Percentiles rank a stretch among this genome's conserved stretches.
These are phyloP conservation scores for Brassica hybrid DNA, from an alignment of 441 rosid genomes.

Conservation along the genomic window DNA sequence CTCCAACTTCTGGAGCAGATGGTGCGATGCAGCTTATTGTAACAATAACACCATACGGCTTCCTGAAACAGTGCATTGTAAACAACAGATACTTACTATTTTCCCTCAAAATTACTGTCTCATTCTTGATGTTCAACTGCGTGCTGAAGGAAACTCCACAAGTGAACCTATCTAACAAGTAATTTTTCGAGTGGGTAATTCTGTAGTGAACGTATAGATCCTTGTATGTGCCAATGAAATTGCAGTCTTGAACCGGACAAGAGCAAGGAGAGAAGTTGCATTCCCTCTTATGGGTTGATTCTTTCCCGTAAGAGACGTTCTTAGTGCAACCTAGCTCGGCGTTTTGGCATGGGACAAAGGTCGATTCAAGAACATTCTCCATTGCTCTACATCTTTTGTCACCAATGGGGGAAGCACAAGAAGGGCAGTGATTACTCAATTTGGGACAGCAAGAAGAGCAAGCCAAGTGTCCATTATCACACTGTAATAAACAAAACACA, in stretches of 20 bases:
- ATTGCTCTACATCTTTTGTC: slow-evolving; percentile 39
- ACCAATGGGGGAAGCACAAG: not conserved
- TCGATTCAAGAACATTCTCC: slow-evolving; percentile 63
- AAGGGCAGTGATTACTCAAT: not conserved
- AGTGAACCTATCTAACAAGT: too few species aligned
- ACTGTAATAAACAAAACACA: not conserved
- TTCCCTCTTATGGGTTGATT: slow-evolving; percentile 45
- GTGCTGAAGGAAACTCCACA: too few species aligned
- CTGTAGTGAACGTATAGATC: slow-evolving; percentile 26
- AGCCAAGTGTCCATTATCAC: not conserved
- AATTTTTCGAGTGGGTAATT: too few species aligned
- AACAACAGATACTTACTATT: too few species aligned
- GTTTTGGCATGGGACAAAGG: slow-evolving; percentile 49
- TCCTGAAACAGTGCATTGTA: too few species aligned
- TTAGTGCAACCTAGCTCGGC: slow-evolving; percentile 49
- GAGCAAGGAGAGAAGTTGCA: slow-evolving; percentile 41
- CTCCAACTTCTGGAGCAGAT: too few species aligned
- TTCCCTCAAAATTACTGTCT: too few species aligned
- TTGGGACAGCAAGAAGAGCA: not conserved
- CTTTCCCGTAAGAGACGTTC: slow-evolving; percentile 40
- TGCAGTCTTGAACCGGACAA: slow-evolving; percentile 53
- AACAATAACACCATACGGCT: too few species aligned
- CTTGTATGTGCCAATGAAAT: slow-evolving; percentile 39
- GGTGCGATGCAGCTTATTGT: too few species aligned
- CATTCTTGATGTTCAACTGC: too few species aligned